Base-by-base conservation (phyloP, 345 rosid genomes). In the Citrus reticulata region DNA sequence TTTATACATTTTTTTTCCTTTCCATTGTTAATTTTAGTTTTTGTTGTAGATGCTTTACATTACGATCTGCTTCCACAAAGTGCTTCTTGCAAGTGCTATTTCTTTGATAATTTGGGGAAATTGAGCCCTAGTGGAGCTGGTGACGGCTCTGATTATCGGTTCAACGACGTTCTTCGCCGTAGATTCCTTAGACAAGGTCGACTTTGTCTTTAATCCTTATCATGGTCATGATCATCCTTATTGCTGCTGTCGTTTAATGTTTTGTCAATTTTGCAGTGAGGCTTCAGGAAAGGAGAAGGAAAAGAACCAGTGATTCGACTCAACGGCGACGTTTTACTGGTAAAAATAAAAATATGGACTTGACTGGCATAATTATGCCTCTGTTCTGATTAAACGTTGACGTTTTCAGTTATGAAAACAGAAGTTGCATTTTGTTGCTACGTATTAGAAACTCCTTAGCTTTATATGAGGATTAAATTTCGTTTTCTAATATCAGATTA, bases 61-160 rank as follows among this genome's bases (percentile, higher is more conserved):
- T 81, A 85, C 83, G 94, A 89, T 68, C 79, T 89, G 70, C 85
- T 91, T 83, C 92, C 95, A 19, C 86, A 83, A 81, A 83, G 46
- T 74, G 94, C 91, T 59, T 84, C 89, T 49, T 93, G 98, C 87
- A 92, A 93, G 88, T 93, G 99, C 85, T 90, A 90, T 85, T 91
- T 97, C 90, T 94, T 91, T 77, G 87, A 92, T 77, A 83, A 89
- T 79, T 81, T 93, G 90, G 98, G 99, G 86, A 88, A 83, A 73
- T 58, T 75, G 61, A 86, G 87, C 80, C 83, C 86, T 16, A 70
- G 86, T 63, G 71, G 42, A 68, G 76, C 68, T 24, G 88, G 55
- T 13, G 91, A 86, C 51, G 86, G 81, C 68, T 90, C 90, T 69
- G 86, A 86, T 78, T 64, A 70, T 42, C 85, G 91, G 81, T 92